Percentiles rank a stretch among this genome's conserved stretches.
These are phyloP conservation scores for Pyrenochaeta sp. DNA, from an alignment of 2,329 filamentous ascomycete species.

Conservation along the genomic window DNA sequence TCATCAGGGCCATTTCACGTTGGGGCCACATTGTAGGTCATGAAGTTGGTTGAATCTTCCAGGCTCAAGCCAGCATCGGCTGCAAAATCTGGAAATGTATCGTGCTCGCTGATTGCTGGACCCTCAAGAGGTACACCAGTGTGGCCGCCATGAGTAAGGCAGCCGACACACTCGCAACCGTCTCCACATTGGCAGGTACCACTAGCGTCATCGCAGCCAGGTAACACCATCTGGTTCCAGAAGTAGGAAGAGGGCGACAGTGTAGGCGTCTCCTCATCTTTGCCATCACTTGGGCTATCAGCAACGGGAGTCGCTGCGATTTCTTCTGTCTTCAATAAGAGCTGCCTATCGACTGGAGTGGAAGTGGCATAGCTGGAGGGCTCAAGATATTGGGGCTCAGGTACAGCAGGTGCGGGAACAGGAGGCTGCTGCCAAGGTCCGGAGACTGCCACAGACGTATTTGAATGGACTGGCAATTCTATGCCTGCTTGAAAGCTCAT, in stretches of 20 bases:
- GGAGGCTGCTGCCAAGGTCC: constrained; percentile 36
- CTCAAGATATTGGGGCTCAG: constrained; percentile 24
- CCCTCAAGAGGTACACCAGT: constrained; percentile 52
- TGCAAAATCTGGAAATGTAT: constrained; percentile 23
- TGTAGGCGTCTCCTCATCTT: constrained; percentile 43
- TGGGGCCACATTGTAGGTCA: constrained; percentile 14
- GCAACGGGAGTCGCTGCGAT: constrained; percentile 19
- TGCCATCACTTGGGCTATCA: constrained; percentile 41
- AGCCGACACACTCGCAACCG: constrained; percentile 62
- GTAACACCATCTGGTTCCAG: constrained; percentile 47
- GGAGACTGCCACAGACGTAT: constrained; percentile 21
- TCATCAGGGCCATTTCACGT: neutral
- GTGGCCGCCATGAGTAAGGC: constrained; percentile 61
- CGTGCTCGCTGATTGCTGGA: constrained; percentile 20
- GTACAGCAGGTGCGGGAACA: constrained; percentile 16
- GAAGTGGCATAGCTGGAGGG: constrained; percentile 13
- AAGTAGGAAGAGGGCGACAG: constrained; percentile 50
- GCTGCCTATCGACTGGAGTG: constrained; percentile 13
- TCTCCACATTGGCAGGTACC: constrained; percentile 63
- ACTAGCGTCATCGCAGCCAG: constrained; percentile 57
- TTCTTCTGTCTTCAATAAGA: constrained; percentile 24
- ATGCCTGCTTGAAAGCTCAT: constrained; percentile 33
- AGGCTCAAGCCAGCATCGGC: constrained; percentile 12
- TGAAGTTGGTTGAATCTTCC: constrained; percentile 15
- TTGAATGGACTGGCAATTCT: constrained; percentile 25